A percentile compares a stretch with the other conserved stretches of the same genome.
Conservation (phyloP, 1,284 basidiomycete genomes). For the Sanguinoderma infundibulare region DNA sequence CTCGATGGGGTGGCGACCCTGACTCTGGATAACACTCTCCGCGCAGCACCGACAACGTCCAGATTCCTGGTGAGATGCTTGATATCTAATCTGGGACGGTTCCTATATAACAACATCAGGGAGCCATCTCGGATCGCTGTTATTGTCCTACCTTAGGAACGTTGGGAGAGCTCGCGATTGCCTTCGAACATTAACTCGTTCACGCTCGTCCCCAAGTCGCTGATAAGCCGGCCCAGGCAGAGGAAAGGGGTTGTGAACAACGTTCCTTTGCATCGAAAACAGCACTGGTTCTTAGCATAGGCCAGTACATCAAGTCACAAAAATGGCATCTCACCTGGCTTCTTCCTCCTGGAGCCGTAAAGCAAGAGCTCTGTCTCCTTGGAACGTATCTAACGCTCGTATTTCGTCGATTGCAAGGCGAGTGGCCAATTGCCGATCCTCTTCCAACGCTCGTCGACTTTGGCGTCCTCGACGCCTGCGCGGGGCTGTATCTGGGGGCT, state of each 20-base stretch:
- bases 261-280: neutral
- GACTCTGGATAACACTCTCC: neutral
- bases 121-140: no score
- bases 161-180: neutral
- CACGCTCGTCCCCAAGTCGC: neutral
- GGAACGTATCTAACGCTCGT: neutral
- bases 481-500: neutral
- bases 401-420: slow-evolving; percentile 10
- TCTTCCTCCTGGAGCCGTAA: slow-evolving; percentile 6
- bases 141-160: neutral
- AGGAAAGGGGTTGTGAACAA: neutral
- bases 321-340: neutral
- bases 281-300: neutral
- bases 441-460: neutral
- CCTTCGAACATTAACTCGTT: neutral
- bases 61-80: neutral
- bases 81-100: neutral
- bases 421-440: slow-evolving; percentile 2
- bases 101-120: neutral
- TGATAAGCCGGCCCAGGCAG: neutral
- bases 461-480: neutral
- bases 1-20: neutral
- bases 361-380: slow-evolving; percentile 6
- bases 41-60: neutral
- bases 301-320: neutral